Conservation (phyloP, 768 basidiomycete species). For the Coprinopsis cinerea region DNA sequence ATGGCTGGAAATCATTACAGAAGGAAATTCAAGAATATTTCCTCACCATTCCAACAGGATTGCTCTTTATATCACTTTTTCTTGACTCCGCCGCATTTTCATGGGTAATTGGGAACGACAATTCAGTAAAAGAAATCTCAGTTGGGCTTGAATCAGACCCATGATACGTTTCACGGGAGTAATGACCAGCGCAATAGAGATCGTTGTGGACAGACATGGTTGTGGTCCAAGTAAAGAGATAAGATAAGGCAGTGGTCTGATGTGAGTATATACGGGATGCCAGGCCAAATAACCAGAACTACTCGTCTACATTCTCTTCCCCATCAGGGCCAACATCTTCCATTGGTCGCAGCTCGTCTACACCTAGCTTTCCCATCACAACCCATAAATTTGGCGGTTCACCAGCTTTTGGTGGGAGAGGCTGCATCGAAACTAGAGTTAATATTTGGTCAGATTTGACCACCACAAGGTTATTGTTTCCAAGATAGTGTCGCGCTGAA, state of each 20-base stretch:
- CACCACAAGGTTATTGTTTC: background rate
- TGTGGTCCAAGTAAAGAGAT: background rate
- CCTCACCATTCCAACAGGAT: no score
- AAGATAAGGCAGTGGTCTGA: background rate
- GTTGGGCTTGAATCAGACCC: no score
- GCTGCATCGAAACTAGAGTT: slow-evolving; percentile 8
- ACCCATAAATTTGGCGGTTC: slow-evolving; percentile 2
- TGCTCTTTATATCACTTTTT: no score
- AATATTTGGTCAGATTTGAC: background rate
- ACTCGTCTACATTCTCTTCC: background rate
- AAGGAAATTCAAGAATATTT: no score
- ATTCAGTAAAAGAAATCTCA: no score
- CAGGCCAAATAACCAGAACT: background rate
- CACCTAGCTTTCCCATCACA: slow-evolving; percentile 8
- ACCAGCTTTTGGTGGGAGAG: background rate
- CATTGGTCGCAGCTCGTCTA: slow-evolving; percentile 7
- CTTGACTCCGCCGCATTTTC: no score
- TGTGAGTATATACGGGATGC: background rate
- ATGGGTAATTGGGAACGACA: no score
- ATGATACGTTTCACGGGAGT: no score
- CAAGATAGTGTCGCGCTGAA: background rate
- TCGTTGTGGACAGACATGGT: no score
- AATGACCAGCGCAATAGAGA: no score
- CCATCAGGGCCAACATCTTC: background rate
- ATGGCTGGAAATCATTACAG: no score